Conservation (phyloP, 192 early-diverging fungal species). For the Lobosporangium transversale region DNA sequence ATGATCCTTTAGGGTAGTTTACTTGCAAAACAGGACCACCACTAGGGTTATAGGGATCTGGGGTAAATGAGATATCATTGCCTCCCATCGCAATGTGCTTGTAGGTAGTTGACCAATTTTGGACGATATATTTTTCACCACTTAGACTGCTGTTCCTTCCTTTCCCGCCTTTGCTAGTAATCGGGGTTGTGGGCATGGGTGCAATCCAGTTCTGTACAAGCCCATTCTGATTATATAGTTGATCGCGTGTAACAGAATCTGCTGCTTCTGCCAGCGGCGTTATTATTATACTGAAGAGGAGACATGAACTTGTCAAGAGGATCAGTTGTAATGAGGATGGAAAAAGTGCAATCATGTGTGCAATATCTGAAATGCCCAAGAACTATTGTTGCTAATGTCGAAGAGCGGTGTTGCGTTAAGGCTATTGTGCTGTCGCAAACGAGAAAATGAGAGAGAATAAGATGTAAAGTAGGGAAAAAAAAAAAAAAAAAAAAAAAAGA, state of each 20-base stretch:
- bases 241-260: constrained; percentile 27
- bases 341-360: constrained; percentile 16
- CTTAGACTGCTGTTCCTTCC: constrained; percentile 2
- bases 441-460: too few relatives aligned
- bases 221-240: constrained; percentile 27
- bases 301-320: constrained; percentile 23
- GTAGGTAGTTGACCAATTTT: constrained; percentile 39
- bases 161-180: constrained; percentile 5
- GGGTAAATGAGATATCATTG: constrained; percentile 46
- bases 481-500: too few relatives aligned
- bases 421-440: too few relatives aligned
- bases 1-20: constrained; percentile 57
- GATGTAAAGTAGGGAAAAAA: too few relatives aligned
- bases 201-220: constrained; percentile 54
- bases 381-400: too few relatives aligned
- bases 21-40: constrained; percentile 46
- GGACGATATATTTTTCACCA: constrained; percentile 15
- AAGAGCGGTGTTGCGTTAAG: too few relatives aligned
- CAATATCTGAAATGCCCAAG: not conserved
- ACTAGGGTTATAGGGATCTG: constrained; percentile 34
- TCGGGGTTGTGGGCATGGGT: constrained; percentile 40
- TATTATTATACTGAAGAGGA: constrained; percentile 17
- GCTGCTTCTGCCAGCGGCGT: not conserved
- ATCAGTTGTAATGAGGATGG: constrained; percentile 1
- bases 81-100: constrained; percentile 46